Evolutionary conservation across 2,329 filamentous ascomycete genomes (phyloP).

Genomic region (Diaporthe nobilis): DNA sequence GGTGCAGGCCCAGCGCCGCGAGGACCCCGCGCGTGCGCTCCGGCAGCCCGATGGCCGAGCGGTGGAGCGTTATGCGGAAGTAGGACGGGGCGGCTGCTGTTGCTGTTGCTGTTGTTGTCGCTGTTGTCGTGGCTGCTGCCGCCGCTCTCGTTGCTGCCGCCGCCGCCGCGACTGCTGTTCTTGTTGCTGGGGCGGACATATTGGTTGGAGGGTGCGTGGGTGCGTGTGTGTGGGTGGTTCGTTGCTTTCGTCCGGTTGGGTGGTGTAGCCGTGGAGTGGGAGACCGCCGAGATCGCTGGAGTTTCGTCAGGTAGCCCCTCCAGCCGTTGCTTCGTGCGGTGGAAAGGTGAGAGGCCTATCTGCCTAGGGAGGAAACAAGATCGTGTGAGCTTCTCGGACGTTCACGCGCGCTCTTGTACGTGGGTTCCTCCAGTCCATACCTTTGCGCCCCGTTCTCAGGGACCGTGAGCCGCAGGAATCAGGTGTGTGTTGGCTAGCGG

Average conservation of each 20-base stretch:
- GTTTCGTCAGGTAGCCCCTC: not conserved
- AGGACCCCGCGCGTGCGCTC: slow-evolving; percentile 84
- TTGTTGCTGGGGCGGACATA: slow-evolving; percentile 23
- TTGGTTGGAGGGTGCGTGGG: slow-evolving; percentile 13
- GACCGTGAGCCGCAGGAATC: not conserved
- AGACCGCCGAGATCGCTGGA: not conserved
- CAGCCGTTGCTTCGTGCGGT: not conserved
- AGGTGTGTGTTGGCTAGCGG: not conserved
- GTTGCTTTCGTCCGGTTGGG: not conserved
- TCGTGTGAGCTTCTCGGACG: not conserved
- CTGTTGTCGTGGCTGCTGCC: not conserved
- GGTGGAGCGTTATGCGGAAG: slow-evolving; percentile 93
- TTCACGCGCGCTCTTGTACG: not conserved
- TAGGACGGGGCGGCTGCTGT: slow-evolving; percentile 61
- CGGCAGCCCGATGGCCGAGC: slow-evolving; percentile 90
- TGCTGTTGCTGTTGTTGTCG: not conserved
- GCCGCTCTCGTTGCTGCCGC: not conserved
- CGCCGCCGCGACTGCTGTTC: not conserved
- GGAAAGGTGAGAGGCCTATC: not conserved
- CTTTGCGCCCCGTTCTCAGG: slow-evolving; percentile 18
- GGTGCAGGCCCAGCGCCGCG: slow-evolving; percentile 85
- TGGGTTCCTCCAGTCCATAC: not conserved
- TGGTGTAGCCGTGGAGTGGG: not conserved
- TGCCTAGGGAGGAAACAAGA: not conserved
- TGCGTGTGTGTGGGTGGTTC: not conserved